Evolutionary conservation across 495 filamentous ascomycete genomes (phyloP).

Genomic region (Clavariopsis aquatica): DNA sequence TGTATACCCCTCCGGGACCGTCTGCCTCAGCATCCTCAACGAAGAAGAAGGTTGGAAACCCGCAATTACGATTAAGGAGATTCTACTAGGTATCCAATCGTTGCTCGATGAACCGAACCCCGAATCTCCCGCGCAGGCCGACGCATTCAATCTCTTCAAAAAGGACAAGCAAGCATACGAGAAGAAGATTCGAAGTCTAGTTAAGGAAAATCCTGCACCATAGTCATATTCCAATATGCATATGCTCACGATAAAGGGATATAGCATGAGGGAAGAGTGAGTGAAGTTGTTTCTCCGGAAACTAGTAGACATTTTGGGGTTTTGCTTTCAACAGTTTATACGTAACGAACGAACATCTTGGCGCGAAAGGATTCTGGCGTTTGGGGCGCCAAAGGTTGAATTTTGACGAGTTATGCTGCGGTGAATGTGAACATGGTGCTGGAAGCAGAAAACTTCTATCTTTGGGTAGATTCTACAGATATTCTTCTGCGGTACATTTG

Average conservation of each 20-base stretch:
- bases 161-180: conserved; percentile 87
- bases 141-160: conserved; percentile 96
- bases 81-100: conserved; percentile 93
- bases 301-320: background rate
- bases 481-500: background rate
- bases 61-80: conserved; percentile 96
- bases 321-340: conserved; percentile 5
- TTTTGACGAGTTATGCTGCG: background rate
- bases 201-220: conserved; percentile 79
- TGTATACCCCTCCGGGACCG: conserved; percentile 96
- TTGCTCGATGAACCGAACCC: conserved; percentile 96
- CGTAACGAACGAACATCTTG: background rate
- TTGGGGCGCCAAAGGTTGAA: background rate
- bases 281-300: background rate
- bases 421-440: background rate
- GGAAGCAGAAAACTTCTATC: background rate
- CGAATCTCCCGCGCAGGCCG: conserved; percentile 93
- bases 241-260: background rate
- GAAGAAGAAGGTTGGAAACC: conserved; percentile 99
- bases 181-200: conserved; percentile 78
- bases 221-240: too few relatives aligned
- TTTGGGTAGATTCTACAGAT: background rate
- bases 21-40: conserved; percentile 96
- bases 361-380: conserved; percentile 14
- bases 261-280: background rate